These are phyloP conservation scores for Fusarium temperatum DNA, from an alignment of 2,329 filamentous ascomycete species.

Conservation along the genomic window DNA sequence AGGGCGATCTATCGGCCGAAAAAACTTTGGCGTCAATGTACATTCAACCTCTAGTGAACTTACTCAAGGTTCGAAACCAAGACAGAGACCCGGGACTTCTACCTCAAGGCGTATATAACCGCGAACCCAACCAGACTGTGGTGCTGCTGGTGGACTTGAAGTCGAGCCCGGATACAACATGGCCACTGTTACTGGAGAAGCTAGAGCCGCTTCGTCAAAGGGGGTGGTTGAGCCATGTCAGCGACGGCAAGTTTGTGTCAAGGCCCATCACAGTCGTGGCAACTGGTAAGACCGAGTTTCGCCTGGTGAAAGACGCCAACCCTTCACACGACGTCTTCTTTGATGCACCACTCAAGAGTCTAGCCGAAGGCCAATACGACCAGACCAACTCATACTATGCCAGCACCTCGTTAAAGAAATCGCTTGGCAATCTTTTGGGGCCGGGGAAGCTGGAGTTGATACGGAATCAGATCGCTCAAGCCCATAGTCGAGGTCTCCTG, in stretches of 20 bases:
- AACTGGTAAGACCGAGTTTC: slow-evolving; percentile 59
- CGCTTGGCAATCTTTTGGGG: slow-evolving; percentile 62
- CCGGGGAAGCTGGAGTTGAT: slow-evolving; percentile 54
- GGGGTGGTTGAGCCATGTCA: slow-evolving; percentile 65
- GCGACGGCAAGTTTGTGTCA: slow-evolving; percentile 58
- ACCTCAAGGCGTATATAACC: slow-evolving; percentile 65
- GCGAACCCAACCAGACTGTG: slow-evolving; percentile 61
- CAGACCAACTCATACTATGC: slow-evolving; percentile 72
- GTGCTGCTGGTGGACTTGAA: slow-evolving; percentile 77
- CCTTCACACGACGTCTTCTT: slow-evolving; percentile 67
- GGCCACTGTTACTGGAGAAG: slow-evolving; percentile 41
- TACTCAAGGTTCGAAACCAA: slow-evolving; percentile 61
- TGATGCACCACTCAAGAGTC: slow-evolving; percentile 67
- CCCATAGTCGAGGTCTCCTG: slow-evolving; percentile 63
- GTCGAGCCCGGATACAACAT: slow-evolving; percentile 47
- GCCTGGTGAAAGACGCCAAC: slow-evolving; percentile 30
- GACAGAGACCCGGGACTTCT: background rate
- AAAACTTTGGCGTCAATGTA: slow-evolving; percentile 71
- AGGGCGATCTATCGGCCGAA: slow-evolving; percentile 60
- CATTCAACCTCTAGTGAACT: slow-evolving; percentile 67
- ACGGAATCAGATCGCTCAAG: slow-evolving; percentile 56
- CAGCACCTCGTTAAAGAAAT: slow-evolving; percentile 62
- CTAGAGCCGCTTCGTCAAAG: slow-evolving; percentile 66
- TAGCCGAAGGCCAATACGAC: slow-evolving; percentile 53
- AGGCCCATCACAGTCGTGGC: slow-evolving; percentile 74